phyloP scores from a whole-genome alignment of 257 asterid genomes.

The Salvia miltiorrhiza region DNA sequence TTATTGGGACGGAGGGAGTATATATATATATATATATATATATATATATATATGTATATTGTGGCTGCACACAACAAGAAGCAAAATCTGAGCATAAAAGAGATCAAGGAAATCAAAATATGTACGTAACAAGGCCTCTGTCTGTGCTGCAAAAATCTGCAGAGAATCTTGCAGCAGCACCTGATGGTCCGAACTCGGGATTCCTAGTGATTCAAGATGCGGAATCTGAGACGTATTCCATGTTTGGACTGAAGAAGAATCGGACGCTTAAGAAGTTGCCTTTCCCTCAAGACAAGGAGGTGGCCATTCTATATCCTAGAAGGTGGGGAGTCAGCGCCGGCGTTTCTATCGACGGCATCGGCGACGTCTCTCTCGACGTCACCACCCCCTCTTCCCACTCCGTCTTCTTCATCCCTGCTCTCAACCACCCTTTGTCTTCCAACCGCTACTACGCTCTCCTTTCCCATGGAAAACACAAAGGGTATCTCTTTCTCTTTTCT shows the following conservation, averaged over 20 bases:
- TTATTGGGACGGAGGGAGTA: too few relatives aligned
- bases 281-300: slow-evolving; percentile 58
- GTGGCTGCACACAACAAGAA: not conserved
- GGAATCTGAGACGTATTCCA: slow-evolving; percentile 47
- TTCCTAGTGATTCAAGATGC: slow-evolving; percentile 56
- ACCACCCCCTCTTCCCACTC: not conserved
- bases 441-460: slow-evolving; percentile 50
- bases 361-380: not conserved
- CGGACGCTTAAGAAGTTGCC: slow-evolving; percentile 32
- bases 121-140: slow-evolving; percentile 23
- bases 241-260: slow-evolving; percentile 48
- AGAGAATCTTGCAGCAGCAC: slow-evolving; percentile 23
- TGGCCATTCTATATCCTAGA: slow-evolving; percentile 23
- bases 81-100: not conserved
- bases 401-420: slow-evolving; percentile 27
- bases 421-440: slow-evolving; percentile 47
- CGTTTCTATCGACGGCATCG: not conserved
- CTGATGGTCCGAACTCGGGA: slow-evolving; percentile 69
- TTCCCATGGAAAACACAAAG: slow-evolving; percentile 48
- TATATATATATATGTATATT: too few relatives aligned
- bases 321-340: not conserved
- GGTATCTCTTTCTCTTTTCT: slow-evolving; percentile 18
- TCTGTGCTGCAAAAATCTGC: slow-evolving; percentile 39
- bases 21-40: too few relatives aligned
- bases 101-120: not conserved